Evolutionary conservation across 305 asterid genomes (phyloP).

Genomic region (Ruellia speciosa): DNA sequence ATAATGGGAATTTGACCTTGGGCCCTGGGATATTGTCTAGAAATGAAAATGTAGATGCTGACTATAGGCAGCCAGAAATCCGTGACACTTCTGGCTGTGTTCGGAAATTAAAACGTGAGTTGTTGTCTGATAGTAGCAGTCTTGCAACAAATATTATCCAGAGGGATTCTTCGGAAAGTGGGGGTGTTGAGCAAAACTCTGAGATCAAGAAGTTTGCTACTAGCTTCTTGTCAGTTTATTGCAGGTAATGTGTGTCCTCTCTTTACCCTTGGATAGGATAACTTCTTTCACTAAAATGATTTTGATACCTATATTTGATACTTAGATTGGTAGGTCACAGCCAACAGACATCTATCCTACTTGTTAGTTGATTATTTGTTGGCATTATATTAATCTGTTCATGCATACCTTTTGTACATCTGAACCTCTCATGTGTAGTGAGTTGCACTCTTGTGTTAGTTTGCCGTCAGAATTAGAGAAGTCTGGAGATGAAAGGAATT

Average conservation of each 20-base stretch:
- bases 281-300: slow-evolving; percentile 1
- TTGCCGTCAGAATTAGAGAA: slow-evolving; percentile 31
- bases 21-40: slow-evolving; percentile 33
- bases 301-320: slow-evolving; percentile 1
- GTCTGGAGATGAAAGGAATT: slow-evolving; percentile 34
- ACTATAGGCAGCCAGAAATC: slow-evolving; percentile 17
- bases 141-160: slow-evolving; percentile 23
- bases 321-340: not conserved
- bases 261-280: not conserved
- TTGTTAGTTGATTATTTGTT: not conserved
- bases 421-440: slow-evolving; percentile 34
- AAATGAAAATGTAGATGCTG: slow-evolving; percentile 29
- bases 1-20: slow-evolving; percentile 52
- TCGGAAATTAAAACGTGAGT: slow-evolving; percentile 23
- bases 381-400: not conserved
- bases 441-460: slow-evolving; percentile 32
- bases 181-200: slow-evolving; percentile 28
- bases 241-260: slow-evolving; percentile 48
- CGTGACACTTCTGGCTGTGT: slow-evolving; percentile 27
- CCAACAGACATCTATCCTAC: not conserved
- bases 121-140: slow-evolving; percentile 20
- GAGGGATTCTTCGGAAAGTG: slow-evolving; percentile 26
- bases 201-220: slow-evolving; percentile 54
- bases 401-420: not conserved
- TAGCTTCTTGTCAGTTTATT: slow-evolving; percentile 59